Base-by-base conservation (phyloP, 371 early-diverging fungal genomes). In the Synchytrium microbalum region DNA sequence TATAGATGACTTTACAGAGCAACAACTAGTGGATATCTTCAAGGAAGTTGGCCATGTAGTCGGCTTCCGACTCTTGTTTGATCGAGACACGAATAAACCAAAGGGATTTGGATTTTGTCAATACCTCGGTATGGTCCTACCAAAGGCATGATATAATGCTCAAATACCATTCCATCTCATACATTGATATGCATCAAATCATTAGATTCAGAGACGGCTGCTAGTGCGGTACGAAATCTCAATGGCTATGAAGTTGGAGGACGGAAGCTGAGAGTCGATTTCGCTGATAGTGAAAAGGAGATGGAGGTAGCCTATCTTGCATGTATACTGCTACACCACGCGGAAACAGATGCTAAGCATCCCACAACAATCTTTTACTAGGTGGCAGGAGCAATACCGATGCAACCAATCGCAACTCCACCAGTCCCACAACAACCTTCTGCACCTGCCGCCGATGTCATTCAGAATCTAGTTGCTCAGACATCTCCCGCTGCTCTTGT, bases 51-150 rank as follows among this genome's bases (percentile, higher is more conserved):
- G 95, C 0, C 90, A 90, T 5, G 92, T 95, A 25, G 82, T 72
- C 0, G 59, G 61, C n/a, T 77, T 78, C 57, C 87, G 91, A 59
- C 78, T 93, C 24, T 81, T 92, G 3, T 91, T 90, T 68, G 92
- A 93, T 74, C 81, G 88, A 46, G 92, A 92, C 1, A 85, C 91
- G n/a, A 88, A 88, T 58, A 88, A 88, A 74, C 89, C 92, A 2
- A 87, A 88, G 62, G 94, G 94, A n/a, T 92, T 86, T 71, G 94
- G 92, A 19, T 93, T 92, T 71, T 91, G 90, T 65, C 89, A 89
- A 64, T 92, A 85, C 67, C 84, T 84, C 66, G 92, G 89, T 82
- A 64, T 51, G 60, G 60, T 63, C 67, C 2, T 61, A 30, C 27
- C 58, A 64, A 1, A 62, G 8, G 24, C 58, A 64, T 16, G 27